phyloP scores from a whole-genome alignment of 305 asterid genomes.

The Salvia sclarea region DNA sequence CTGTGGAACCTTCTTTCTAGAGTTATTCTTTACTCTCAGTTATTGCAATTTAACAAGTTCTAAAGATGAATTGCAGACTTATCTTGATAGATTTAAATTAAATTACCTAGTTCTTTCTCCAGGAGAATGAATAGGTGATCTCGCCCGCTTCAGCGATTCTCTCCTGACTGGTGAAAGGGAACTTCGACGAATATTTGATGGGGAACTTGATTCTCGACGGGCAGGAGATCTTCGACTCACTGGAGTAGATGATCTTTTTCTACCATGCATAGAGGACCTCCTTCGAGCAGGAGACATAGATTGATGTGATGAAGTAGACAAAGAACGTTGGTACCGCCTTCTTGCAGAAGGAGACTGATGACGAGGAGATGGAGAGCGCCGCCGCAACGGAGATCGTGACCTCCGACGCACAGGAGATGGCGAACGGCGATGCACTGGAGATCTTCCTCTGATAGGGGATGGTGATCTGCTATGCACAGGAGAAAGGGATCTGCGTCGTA shows the following conservation, averaged over 20 bases:
- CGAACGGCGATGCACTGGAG: conserved; percentile 37
- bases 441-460: conserved; percentile 47
- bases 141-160: conserved; percentile 44
- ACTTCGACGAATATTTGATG: conserved; percentile 47
- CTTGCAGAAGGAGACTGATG: conserved; percentile 55
- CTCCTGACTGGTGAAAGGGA: conserved; percentile 56
- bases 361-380: conserved; percentile 53
- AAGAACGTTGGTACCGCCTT: conserved; percentile 49
- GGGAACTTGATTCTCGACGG: conserved; percentile 52
- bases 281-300: conserved; percentile 59
- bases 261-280: conserved; percentile 48
- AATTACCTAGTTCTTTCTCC: conserved; percentile 52
- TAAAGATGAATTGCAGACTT: neutral
- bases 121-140: conserved; percentile 61
- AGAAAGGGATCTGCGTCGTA: conserved; percentile 50
- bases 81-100: conserved; percentile 10
- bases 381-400: conserved; percentile 48
- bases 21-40: neutral
- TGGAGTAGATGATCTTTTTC: conserved; percentile 55
- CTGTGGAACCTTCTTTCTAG: neutral
- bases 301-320: conserved; percentile 46
- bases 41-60: neutral
- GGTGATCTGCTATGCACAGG: conserved; percentile 48
- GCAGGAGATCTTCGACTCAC: conserved; percentile 50
- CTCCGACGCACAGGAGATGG: conserved; percentile 39